phyloP scores from a whole-genome alignment of 2,329 filamentous ascomycete species.

The Fusarium kyushuense region DNA sequence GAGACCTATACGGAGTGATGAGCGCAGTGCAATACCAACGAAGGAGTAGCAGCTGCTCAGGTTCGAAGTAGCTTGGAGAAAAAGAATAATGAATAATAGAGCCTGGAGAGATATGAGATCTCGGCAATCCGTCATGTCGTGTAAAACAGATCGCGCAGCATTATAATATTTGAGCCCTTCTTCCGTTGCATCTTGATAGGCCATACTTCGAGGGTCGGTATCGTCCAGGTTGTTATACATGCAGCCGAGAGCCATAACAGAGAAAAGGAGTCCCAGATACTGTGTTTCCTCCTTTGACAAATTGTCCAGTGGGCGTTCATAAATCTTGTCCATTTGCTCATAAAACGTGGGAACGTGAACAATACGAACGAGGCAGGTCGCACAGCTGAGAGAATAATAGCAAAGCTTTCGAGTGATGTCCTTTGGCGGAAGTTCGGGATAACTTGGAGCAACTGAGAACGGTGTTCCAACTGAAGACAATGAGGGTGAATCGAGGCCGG shows the following conservation, averaged over 20 bases:
- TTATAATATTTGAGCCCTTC: slow-evolving; percentile 81
- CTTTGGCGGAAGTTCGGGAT: slow-evolving; percentile 76
- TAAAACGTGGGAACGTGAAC: slow-evolving; percentile 87
- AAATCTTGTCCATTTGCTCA: slow-evolving; percentile 80
- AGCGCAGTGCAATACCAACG: slow-evolving; percentile 80
- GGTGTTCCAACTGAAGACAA: slow-evolving; percentile 73
- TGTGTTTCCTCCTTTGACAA: slow-evolving; percentile 73
- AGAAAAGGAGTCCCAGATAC: slow-evolving; percentile 78
- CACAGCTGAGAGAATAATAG: slow-evolving; percentile 67
- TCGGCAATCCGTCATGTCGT: slow-evolving; percentile 75
- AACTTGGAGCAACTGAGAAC: slow-evolving; percentile 63
- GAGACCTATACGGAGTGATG: slow-evolving; percentile 80
- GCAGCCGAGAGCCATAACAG: slow-evolving; percentile 77
- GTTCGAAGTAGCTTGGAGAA: slow-evolving; percentile 83
- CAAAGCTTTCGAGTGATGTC: slow-evolving; percentile 66
- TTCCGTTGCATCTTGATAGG: slow-evolving; percentile 65
- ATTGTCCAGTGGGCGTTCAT: slow-evolving; percentile 73
- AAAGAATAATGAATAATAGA: slow-evolving; percentile 83
- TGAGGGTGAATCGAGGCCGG: slow-evolving; percentile 76
- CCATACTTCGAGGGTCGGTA: slow-evolving; percentile 59
- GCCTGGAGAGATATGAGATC: slow-evolving; percentile 81
- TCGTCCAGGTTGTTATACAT: slow-evolving; percentile 74
- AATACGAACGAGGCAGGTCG: slow-evolving; percentile 72
- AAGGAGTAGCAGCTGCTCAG: slow-evolving; percentile 84
- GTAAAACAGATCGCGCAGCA: slow-evolving; percentile 72